Conservation (phyloP, 2,329 filamentous ascomycete genomes). For the Neofusicoccum umdonicola region DNA sequence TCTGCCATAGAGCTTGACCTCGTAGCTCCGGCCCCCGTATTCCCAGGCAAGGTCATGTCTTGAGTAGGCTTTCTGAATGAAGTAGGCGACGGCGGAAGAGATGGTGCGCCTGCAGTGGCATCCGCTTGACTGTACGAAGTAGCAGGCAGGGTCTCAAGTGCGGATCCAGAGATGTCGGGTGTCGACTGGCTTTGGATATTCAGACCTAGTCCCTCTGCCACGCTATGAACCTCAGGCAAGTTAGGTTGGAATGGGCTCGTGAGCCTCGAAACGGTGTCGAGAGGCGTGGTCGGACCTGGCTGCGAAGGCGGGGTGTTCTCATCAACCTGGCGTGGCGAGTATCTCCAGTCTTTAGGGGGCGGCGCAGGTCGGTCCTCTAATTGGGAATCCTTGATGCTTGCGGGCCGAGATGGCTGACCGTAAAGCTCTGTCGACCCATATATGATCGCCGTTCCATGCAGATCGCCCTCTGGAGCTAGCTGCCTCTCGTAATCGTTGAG, state of each 20-base stretch:
- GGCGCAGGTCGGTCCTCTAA: slow-evolving; percentile 34
- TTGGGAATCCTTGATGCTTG: neutral
- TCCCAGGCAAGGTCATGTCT: neutral
- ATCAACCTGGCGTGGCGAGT: slow-evolving; percentile 22
- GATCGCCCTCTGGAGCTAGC: slow-evolving; percentile 26
- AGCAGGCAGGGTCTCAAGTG: neutral
- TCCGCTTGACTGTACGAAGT: neutral
- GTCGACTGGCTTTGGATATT: slow-evolving; percentile 35
- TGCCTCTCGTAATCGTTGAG: slow-evolving; percentile 18
- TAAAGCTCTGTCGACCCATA: slow-evolving; percentile 24
- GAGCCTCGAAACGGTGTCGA: slow-evolving; percentile 1
- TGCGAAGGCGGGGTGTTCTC: neutral
- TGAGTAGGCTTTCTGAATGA: slow-evolving; percentile 17
- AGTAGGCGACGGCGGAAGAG: slow-evolving; percentile 19
- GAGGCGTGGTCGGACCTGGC: neutral
- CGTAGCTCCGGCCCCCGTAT: neutral
- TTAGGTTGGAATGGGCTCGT: slow-evolving; percentile 25
- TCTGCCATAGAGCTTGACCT: neutral
- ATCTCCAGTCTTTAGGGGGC: slow-evolving; percentile 44
- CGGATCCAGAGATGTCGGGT: neutral
- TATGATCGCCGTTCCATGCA: slow-evolving; percentile 37
- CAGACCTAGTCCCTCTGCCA: slow-evolving; percentile 44
- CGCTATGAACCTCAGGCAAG: slow-evolving; percentile 38
- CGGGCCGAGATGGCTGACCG: slow-evolving; percentile 10
- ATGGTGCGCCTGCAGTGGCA: neutral